Percentiles rank a stretch among this genome's conserved stretches.
phyloP scores from a whole-genome alignment of 306 rosid genomes.

The Sicyos edulis region DNA sequence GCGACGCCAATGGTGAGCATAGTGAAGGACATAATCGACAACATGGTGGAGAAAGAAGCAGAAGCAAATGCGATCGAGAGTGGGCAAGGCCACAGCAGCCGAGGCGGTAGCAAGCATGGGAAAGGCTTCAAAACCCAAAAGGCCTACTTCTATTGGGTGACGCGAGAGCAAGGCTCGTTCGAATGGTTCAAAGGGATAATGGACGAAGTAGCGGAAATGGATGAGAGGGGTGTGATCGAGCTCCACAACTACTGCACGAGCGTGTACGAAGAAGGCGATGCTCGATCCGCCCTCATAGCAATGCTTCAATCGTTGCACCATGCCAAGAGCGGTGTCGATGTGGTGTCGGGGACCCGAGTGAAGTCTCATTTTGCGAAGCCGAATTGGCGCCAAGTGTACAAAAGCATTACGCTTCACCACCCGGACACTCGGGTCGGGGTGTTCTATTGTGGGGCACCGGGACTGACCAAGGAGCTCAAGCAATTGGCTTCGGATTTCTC shows the following conservation, averaged over 20 bases:
- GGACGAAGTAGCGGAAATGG: conserved; percentile 53
- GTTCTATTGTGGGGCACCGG: conserved; percentile 53
- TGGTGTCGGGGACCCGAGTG: conserved; percentile 48
- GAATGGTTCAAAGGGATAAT: conserved; percentile 56
- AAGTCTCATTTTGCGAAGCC: conserved; percentile 59
- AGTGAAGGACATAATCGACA: conserved; percentile 46
- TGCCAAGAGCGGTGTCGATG: conserved; percentile 50
- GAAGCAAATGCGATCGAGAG: conserved; percentile 20
- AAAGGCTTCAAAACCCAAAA: conserved; percentile 35
- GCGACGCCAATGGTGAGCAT: conserved; percentile 64
- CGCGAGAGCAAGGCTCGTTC: conserved; percentile 46
- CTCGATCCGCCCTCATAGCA: conserved; percentile 49
- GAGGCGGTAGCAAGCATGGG: conserved; percentile 21
- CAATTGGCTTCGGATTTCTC: conserved; percentile 42
- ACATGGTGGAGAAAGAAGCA: conserved; percentile 32
- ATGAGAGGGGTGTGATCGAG: conserved; percentile 38
- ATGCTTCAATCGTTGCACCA: conserved; percentile 55
- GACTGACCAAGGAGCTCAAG: conserved; percentile 35
- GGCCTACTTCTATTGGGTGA: conserved; percentile 56
- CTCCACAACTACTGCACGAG: conserved; percentile 57
- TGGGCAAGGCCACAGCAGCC: conserved; percentile 7
- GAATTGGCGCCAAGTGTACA: conserved; percentile 48
- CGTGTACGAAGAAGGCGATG: conserved; percentile 58
- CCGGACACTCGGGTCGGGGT: conserved; percentile 42
- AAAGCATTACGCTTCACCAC: conserved; percentile 42